Percentiles rank a stretch among this genome's conserved stretches.
These are phyloP conservation scores for Verticillium zaregamsianum DNA, from an alignment of 2,329 filamentous ascomycete species.

Conservation along the genomic window DNA sequence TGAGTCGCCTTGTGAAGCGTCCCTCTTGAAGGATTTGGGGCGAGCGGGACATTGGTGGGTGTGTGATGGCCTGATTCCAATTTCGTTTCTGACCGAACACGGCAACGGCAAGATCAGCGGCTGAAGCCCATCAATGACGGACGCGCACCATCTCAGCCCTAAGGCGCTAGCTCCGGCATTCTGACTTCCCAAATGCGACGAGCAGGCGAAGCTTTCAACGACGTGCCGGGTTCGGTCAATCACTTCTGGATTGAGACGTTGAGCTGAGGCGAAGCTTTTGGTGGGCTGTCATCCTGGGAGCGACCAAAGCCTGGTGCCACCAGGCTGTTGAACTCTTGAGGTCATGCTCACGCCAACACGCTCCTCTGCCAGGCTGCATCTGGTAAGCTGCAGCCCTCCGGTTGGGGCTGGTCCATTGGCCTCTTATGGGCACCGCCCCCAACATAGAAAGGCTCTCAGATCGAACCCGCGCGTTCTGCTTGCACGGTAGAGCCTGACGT, in stretches of 20 bases:
- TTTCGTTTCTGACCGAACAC: background rate
- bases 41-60: background rate
- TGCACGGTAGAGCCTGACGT: too few relatives aligned
- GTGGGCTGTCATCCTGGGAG: background rate
- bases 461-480: too few relatives aligned
- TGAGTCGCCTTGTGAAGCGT: constrained; percentile 41
- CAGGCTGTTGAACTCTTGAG: background rate
- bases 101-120: background rate
- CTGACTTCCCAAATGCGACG: background rate
- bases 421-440: background rate
- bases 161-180: background rate
- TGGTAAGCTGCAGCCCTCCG: background rate
- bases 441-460: background rate
- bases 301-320: background rate
- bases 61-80: background rate
- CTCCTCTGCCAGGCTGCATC: background rate
- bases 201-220: background rate
- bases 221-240: background rate
- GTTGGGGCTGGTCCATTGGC: background rate
- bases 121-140: background rate
- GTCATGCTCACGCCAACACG: background rate
- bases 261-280: background rate
- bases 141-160: background rate
- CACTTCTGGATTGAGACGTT: background rate
- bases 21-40: background rate